Evolutionary conservation across 2,329 filamentous ascomycete genomes (phyloP).

Genomic region (Cucurbitaria berberidis): DNA sequence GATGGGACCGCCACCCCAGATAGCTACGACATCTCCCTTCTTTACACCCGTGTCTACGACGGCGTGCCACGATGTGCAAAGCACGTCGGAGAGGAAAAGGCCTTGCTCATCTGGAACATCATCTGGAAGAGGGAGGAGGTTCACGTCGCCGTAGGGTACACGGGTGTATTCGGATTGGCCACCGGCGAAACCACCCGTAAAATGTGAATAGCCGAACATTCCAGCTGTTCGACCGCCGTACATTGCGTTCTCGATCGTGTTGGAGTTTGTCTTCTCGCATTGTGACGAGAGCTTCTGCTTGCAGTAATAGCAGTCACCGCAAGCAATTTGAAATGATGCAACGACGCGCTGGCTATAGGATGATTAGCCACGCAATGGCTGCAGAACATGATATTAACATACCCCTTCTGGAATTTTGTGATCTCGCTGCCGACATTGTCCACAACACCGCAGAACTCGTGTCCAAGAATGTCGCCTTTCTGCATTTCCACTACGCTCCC

Average conservation of each 20-base stretch:
- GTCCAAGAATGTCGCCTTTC: slow-evolving; percentile 60
- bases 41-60: slow-evolving; percentile 86
- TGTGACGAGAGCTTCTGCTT: slow-evolving; percentile 77
- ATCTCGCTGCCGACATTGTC: slow-evolving; percentile 54
- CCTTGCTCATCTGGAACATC: slow-evolving; percentile 83
- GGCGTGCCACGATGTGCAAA: slow-evolving; percentile 79
- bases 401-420: slow-evolving; percentile 52
- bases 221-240: slow-evolving; percentile 79
- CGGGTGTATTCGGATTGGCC: slow-evolving; percentile 88
- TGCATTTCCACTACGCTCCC: slow-evolving; percentile 56
- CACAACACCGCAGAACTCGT: slow-evolving; percentile 60
- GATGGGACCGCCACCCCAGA: slow-evolving; percentile 88
- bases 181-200: slow-evolving; percentile 85
- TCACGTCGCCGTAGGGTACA: slow-evolving; percentile 80
- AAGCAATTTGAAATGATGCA: slow-evolving; percentile 84
- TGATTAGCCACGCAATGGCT: slow-evolving; percentile 24
- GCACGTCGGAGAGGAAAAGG: slow-evolving; percentile 80
- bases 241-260: slow-evolving; percentile 73
- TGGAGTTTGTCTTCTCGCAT: slow-evolving; percentile 80
- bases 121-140: slow-evolving; percentile 78
- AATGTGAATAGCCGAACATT: slow-evolving; percentile 66
- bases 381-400: slow-evolving; percentile 14
- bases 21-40: slow-evolving; percentile 75
- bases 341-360: slow-evolving; percentile 67
- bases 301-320: slow-evolving; percentile 74